A percentile compares a stretch with the other conserved stretches of the same genome.
Evolutionary conservation across 2,329 filamentous ascomycete species (phyloP).

Genomic region (Exophiala alcalophila): DNA sequence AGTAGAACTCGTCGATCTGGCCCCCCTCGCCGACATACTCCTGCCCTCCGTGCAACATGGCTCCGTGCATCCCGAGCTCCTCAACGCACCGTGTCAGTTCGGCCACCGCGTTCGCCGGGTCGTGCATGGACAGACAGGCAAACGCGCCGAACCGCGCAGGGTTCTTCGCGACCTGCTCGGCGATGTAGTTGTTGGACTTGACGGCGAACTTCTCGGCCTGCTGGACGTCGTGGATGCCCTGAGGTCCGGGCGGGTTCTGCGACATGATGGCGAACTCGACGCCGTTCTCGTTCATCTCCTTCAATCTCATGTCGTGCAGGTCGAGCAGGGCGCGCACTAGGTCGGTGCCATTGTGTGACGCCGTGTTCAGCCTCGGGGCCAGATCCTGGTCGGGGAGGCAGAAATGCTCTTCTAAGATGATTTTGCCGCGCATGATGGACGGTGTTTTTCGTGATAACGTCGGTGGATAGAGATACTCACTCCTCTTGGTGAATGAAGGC

Average conservation of each 20-base stretch:
- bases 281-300: conserved; percentile 28
- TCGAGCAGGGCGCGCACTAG: conserved; percentile 8
- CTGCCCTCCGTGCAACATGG: conserved; percentile 60
- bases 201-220: conserved; percentile 27
- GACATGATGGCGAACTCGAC: conserved; percentile 30
- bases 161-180: conserved; percentile 26
- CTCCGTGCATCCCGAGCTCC: conserved; percentile 57
- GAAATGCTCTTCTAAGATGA: conserved; percentile 22
- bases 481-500: no score
- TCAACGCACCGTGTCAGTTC: conserved; percentile 48
- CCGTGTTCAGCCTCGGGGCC: background rate
- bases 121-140: conserved; percentile 40
- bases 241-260: conserved; percentile 28
- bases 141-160: conserved; percentile 47
- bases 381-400: conserved; percentile 8
- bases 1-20: conserved; percentile 61
- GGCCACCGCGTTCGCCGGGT: conserved; percentile 37
- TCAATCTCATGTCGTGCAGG: conserved; percentile 8
- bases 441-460: no score
- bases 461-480: no score
- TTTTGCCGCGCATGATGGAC: conserved; percentile 14
- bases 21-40: conserved; percentile 56
- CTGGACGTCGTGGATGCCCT: conserved; percentile 24
- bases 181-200: conserved; percentile 29
- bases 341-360: conserved; percentile 4